Percentiles rank a stretch among this genome's conserved stretches.
Conservation (phyloP, 192 early-diverging fungal genomes). For the Geranomyces michiganensis region DNA sequence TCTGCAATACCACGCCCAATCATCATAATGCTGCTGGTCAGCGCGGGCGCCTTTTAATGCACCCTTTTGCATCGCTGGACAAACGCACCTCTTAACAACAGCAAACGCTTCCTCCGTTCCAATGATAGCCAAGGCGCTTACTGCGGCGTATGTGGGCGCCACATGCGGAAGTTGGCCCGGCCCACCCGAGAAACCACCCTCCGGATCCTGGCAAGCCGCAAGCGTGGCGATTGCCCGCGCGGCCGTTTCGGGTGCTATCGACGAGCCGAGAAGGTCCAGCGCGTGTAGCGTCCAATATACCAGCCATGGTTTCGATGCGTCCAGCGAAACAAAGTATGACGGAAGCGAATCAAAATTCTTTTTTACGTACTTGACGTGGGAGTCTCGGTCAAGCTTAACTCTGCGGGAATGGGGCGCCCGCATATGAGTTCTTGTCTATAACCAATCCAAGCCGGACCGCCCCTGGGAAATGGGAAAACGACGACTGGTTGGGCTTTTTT, state of each 20-base stretch:
- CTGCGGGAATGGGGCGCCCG: too few relatives aligned
- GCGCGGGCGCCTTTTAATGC: background rate
- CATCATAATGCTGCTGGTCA: background rate
- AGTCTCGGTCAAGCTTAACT: constrained; percentile 48
- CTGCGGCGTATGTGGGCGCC: constrained; percentile 86
- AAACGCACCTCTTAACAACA: constrained; percentile 59
- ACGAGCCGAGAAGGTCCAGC: constrained; percentile 70
- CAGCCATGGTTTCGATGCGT: constrained; percentile 91
- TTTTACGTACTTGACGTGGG: constrained; percentile 63
- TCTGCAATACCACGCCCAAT: background rate
- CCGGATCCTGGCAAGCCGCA: constrained; percentile 60
- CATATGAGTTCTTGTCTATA: background rate
- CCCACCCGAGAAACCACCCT: constrained; percentile 90
- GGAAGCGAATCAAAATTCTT: constrained; percentile 56
- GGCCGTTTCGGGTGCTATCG: constrained; percentile 25
- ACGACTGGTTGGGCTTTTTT: background rate
- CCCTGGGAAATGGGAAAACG: too few relatives aligned
- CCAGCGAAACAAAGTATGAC: constrained; percentile 64
- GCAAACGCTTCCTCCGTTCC: constrained; percentile 74
- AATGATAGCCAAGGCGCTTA: constrained; percentile 78
- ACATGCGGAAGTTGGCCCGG: constrained; percentile 82
- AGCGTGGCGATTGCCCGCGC: constrained; percentile 65
- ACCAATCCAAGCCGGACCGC: too few relatives aligned
- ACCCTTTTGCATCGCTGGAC: background rate
- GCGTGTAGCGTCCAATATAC: constrained; percentile 89